Percentiles rank a stretch among this genome's conserved stretches.
Conservation (phyloP, 305 asterid genomes). For the Vinca major region DNA sequence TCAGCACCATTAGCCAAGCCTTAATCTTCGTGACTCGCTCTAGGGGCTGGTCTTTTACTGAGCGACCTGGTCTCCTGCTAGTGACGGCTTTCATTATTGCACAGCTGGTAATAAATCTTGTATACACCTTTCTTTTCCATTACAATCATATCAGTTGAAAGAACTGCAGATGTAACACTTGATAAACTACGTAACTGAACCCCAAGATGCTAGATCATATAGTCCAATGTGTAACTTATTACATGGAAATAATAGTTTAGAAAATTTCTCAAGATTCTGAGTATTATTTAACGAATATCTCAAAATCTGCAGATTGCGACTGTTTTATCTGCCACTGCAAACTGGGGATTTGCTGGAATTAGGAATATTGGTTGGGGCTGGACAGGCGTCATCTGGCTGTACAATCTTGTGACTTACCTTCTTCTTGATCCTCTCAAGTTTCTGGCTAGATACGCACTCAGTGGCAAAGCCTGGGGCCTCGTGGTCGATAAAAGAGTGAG, state of each 20-base stretch:
- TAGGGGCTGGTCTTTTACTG: conserved; percentile 24
- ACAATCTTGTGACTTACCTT: conserved; percentile 46
- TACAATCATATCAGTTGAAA: background rate
- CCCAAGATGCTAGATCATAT: background rate
- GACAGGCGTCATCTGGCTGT: conserved; percentile 70
- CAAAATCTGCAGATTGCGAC: conserved; percentile 47
- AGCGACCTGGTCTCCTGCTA: conserved; percentile 27
- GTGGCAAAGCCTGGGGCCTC: conserved; percentile 64
- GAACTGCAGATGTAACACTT: background rate
- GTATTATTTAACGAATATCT: background rate
- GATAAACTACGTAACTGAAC: background rate
- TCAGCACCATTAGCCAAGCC: conserved; percentile 31
- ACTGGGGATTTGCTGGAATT: conserved; percentile 70
- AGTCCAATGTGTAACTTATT: background rate
- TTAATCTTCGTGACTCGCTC: conserved; percentile 30
- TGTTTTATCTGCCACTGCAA: conserved; percentile 45
- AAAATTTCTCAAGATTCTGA: background rate
- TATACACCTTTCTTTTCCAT: background rate
- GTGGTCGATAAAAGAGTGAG: conserved; percentile 55
- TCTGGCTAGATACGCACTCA: conserved; percentile 43
- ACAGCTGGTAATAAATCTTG: conserved; percentile 19
- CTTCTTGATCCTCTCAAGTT: conserved; percentile 70
- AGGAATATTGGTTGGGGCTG: conserved; percentile 73
- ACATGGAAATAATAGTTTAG: background rate
- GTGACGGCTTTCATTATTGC: conserved; percentile 21